Conservation (phyloP, 1,284 basidiomycete genomes). For the Schizophyllum amplum region DNA sequence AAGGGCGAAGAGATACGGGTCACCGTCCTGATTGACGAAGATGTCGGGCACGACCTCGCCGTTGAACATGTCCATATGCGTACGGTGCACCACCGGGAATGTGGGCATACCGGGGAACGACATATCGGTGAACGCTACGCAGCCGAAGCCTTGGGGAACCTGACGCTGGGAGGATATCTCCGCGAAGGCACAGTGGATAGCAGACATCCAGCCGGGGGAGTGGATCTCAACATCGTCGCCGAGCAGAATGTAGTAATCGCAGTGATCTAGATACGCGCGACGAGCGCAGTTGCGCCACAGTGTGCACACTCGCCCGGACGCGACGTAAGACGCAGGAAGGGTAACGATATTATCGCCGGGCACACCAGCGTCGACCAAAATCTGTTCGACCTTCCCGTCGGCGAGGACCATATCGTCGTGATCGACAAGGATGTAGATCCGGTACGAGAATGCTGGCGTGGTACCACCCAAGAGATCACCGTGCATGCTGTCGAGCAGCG, state of each 20-base stretch:
- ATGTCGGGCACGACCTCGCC: conserved; percentile 41
- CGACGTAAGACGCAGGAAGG: conserved; percentile 12
- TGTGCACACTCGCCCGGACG: conserved; percentile 41
- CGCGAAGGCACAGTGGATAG: conserved; percentile 30
- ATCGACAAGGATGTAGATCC: conserved; percentile 47
- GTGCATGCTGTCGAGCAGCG: conserved; percentile 37
- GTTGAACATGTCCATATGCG: conserved; percentile 46
- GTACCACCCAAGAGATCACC: conserved; percentile 22
- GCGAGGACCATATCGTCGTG: conserved; percentile 36
- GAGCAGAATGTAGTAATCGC: conserved; percentile 46
- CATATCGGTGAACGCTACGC: conserved; percentile 47
- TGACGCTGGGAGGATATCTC: conserved; percentile 21
- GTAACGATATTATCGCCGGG: not conserved
- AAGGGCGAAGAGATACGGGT: conserved; percentile 50
- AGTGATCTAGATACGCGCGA: conserved; percentile 37
- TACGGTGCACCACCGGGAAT: conserved; percentile 46
- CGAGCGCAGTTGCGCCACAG: conserved; percentile 45
- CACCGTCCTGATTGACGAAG: conserved; percentile 54
- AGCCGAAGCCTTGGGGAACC: conserved; percentile 42
- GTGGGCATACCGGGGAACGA: conserved; percentile 56
- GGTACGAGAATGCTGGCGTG: conserved; percentile 23
- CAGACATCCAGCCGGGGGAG: conserved; percentile 45
- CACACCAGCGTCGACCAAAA: not conserved
- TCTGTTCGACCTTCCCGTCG: not conserved
- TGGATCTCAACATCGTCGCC: conserved; percentile 45